Conservation (phyloP, 2,329 filamentous ascomycete species). For the Blastomyces parvus region DNA sequence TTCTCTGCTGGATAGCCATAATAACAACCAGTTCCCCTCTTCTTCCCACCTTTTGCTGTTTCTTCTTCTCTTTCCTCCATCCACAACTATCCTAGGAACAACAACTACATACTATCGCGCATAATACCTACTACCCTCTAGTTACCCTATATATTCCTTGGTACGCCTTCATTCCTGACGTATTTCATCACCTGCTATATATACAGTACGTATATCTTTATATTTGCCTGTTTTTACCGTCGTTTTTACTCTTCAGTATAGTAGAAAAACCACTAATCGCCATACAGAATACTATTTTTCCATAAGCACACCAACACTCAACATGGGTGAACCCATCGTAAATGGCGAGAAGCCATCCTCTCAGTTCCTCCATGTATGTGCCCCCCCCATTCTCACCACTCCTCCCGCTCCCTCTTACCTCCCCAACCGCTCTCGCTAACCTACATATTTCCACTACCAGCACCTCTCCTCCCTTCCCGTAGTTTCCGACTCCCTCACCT, state of each 20-base stretch:
- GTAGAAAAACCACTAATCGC: neutral
- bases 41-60: neutral
- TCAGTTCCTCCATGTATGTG: constrained; percentile 7
- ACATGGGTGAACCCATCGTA: constrained; percentile 7
- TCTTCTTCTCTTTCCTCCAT: neutral
- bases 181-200: neutral
- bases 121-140: neutral
- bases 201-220: neutral
- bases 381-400: neutral
- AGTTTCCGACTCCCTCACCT: constrained; percentile 65
- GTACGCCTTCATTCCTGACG: neutral
- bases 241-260: neutral
- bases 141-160: neutral
- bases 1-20: neutral
- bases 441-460: constrained; percentile 35
- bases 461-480: constrained; percentile 78
- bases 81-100: neutral
- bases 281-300: neutral
- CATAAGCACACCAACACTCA: neutral
- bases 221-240: neutral
- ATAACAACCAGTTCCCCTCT: neutral
- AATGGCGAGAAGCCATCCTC: constrained; percentile 8
- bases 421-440: neutral
- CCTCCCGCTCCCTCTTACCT: neutral
- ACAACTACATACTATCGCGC: neutral